These are phyloP conservation scores for Hemileia vastatrix DNA, from an alignment of 1,284 basidiomycete genomes.

Conservation along the genomic window DNA sequence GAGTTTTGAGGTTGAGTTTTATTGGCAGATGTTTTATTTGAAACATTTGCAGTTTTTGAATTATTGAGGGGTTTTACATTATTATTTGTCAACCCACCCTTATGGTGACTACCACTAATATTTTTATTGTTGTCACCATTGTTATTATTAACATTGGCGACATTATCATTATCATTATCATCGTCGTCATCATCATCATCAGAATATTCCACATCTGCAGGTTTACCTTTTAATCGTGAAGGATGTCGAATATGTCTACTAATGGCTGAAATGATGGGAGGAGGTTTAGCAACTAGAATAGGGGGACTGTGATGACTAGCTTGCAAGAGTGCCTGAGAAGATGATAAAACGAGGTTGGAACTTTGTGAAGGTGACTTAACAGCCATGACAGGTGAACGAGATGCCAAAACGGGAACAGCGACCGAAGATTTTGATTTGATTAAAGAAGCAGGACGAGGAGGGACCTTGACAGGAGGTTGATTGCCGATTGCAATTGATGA, in stretches of 20 bases:
- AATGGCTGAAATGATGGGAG: neutral
- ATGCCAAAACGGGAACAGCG: constrained; percentile 7
- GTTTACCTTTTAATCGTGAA: constrained; percentile 51
- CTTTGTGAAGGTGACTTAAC: neutral
- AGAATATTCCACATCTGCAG: constrained; percentile 59
- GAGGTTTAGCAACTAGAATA: too few relatives aligned
- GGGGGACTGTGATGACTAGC: too few relatives aligned
- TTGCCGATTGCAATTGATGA: too few relatives aligned
- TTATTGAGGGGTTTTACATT: too few relatives aligned
- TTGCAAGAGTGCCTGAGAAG: too few relatives aligned
- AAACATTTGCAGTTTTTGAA: too few relatives aligned
- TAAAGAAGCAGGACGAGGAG: constrained; percentile 2
- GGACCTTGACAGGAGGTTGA: neutral
- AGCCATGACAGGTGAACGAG: neutral
- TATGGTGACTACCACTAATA: too few relatives aligned
- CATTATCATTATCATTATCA: constrained; percentile 44
- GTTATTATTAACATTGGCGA: neutral
- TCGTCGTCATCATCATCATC: constrained; percentile 55
- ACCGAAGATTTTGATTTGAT: constrained; percentile 21
- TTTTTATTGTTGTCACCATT: too few relatives aligned
- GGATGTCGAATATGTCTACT: neutral
- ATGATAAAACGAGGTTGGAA: neutral
- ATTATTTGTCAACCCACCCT: too few relatives aligned
- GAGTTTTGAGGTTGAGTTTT: too few relatives aligned
- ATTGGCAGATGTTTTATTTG: too few relatives aligned